Base-by-base conservation (phyloP, 768 basidiomycete genomes). In the Suillus brevipes region DNA sequence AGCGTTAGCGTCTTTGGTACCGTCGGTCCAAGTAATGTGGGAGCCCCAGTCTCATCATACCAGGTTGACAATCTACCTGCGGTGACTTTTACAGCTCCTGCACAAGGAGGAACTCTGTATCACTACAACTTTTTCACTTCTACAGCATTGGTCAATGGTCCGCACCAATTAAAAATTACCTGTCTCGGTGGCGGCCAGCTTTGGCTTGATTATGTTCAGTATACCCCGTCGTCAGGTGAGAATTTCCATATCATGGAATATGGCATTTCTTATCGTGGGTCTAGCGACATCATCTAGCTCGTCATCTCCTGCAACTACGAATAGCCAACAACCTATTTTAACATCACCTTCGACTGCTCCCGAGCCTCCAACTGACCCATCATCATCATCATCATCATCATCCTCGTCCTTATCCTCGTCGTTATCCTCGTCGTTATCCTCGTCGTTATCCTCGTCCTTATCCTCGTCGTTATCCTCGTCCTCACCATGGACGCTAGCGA, bases 171-270 rank as follows among this genome's bases (percentile, higher is more conserved):
- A 34, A 36, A 7, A 6, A 45, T 64, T 38, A 64, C 63, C 18
- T 28, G 42, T 47, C 28, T 43, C 28, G 59, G 25, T 20, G 49
- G 34, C 42, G 47, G 56, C 42, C 23, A 34, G 31, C 47, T 64
- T 8, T 64, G 63, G 63, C 42, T 64, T 6, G 63, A 64, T n/a
- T 64, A 64, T 43, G 20, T 64, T 43, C 53, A 58, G 20, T 64
- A 64, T 47, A 64, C 63, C 23, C 55, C 40, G 18, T 34, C 28
- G 7, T 31, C 61, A 31, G 38, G 61, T 61, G 36, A 50, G 34
- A n/a, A n/a, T 47, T 47, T n/a, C n/a, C 4, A 47, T 23, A n/a
- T 47, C 45, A 47, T 47, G n/a, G 12, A 47, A n/a, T 20, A n/a
- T 47, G n/a, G 4, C n/a, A 47, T 47, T n/a, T n/a, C 45, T 47